Base-by-base conservation (phyloP, 441 rosid species). In the Manihot esculenta region DNA sequence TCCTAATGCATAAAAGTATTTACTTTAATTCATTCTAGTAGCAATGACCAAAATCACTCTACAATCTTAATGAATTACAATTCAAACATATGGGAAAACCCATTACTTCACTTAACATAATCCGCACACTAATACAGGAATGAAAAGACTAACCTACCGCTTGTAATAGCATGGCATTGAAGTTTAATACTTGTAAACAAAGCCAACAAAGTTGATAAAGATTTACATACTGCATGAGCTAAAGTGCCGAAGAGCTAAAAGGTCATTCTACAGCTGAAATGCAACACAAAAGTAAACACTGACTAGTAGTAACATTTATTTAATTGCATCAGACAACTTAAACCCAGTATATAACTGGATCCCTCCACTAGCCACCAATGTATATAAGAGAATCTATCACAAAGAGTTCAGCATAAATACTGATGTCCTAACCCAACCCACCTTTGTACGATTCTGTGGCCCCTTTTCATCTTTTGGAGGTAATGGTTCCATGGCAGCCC, bases 391-490 rank as follows among this genome's bases (percentile, higher is more conserved):
- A 33, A 61, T 17, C 20, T 30, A 56, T 57, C 11, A 72, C 65
- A 27, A 44, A 26, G 51, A 58, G 15, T 57, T 30, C 45, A 41
- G 65, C 42, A 41, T 20, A 61, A 62, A 20, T 10, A 30, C 7
- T 17, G 12, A 9, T 26, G 10, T 54, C n/a, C 18, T 57, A 74
- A 55, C 55, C 62, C 30, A 62, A 57, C 89, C 72, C 64, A 90
- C 97, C 91, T 90, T 93, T 15, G 88, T 87, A 47, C 95, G 91
- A 77, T 86, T 91, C 69, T 88, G 99, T 63, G 96, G 91, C 60
- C 88, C 93, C 75, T 88, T 95, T 72, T 87, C 98, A 73, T 91
- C 96, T 81, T 93, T 93, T 62, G 91, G 91, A 68, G 95, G 96
- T 74, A 89, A 84, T 41, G 93, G 97, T 66, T 91, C 96, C 76